phyloP scores from a whole-genome alignment of 139 green algal species.

The Monoraphidium neglectum region DNA sequence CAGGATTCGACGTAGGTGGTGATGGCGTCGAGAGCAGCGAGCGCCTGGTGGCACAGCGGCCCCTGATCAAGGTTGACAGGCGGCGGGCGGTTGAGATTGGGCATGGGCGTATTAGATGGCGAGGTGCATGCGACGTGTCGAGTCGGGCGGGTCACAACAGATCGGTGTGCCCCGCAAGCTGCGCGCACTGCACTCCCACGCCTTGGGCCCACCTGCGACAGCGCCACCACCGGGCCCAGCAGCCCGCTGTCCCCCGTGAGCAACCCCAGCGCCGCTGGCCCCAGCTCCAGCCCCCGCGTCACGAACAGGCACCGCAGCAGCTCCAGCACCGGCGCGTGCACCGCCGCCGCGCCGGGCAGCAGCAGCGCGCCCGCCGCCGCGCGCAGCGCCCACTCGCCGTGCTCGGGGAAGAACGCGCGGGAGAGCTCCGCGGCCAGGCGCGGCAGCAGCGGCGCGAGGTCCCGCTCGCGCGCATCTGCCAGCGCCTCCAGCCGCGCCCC shows the following conservation, averaged over 20 bases:
- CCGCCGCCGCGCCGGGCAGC: slow-evolving; percentile 5
- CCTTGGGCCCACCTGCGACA: slow-evolving; percentile 13
- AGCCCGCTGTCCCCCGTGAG: slow-evolving; percentile 17
- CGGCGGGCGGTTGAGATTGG: neutral
- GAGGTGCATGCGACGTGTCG: neutral
- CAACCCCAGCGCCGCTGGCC: slow-evolving; percentile 8
- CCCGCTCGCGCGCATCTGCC: neutral
- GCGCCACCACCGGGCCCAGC: slow-evolving; percentile 24
- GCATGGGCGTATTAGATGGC: neutral
- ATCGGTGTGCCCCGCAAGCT: too few species aligned
- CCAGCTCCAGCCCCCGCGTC: slow-evolving; percentile 26
- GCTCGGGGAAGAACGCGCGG: slow-evolving; percentile 35
- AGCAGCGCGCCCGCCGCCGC: slow-evolving; percentile 28
- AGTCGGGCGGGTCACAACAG: neutral
- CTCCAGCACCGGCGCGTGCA: slow-evolving; percentile 34
- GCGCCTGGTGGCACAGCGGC: slow-evolving; percentile 14
- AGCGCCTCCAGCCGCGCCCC: slow-evolving; percentile 14
- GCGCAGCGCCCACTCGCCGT: slow-evolving; percentile 35
- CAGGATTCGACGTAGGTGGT: slow-evolving; percentile 6
- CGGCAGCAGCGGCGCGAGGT: slow-evolving; percentile 13
- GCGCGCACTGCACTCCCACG: too few species aligned
- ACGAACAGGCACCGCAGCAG: slow-evolving; percentile 35
- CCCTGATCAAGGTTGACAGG: neutral
- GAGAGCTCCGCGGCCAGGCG: slow-evolving; percentile 1
- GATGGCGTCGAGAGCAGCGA: slow-evolving; percentile 18